Evolutionary conservation across 441 rosid species (phyloP), one percentile per base, ranked within the genome.

Genomic region (Dalechampia spathulata): DNA sequence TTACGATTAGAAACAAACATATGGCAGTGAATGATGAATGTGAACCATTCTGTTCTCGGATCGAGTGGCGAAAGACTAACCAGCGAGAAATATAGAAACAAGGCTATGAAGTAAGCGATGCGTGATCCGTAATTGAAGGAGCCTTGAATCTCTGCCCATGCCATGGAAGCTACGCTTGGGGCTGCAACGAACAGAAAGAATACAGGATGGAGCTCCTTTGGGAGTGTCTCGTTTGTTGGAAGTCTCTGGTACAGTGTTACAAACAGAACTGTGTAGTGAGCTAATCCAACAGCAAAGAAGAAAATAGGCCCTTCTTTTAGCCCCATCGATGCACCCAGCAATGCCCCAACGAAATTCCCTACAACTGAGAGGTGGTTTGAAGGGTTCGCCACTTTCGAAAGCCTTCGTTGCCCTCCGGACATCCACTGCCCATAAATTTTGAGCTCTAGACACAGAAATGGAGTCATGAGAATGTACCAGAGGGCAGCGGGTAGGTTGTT

Each of bases 391-490:
- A 91, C 96, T 60, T 83, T 83, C 1, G 96, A 91, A 45, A 87
- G 96, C 67, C 96, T 73, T 48, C 96, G 43, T 55, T 82, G 92
- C 1, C 98, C 95, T 6, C 95, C 93, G 0, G 86, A 86, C 89
- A 92, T 86, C 98, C 96, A 92, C 59, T 92, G 98, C 38, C 98
- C 96, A 23, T 92, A 92, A 25, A 92, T 85, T 60, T 88, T 92
- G 36, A 92, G 83, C 73, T 86, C 96, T 2, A 88, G 78, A 53
- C 62, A 58, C 52, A 92, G 76, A 55, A 86, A 41, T 0, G 98
- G 98, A 17, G 83, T 53, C 94, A 92, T 88, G 3, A 92, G 78
- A 55, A 89, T 49, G 63, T 89, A 92, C 96, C 98, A 91, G 16
- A 84, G 79, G 1, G 63, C 45, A n/a, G 51, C 32, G 4, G 72